A percentile compares a stretch with the other conserved stretches of the same genome.
Conservation (phyloP, 345 rosid species). For the Bruguiera sexangula region DNA sequence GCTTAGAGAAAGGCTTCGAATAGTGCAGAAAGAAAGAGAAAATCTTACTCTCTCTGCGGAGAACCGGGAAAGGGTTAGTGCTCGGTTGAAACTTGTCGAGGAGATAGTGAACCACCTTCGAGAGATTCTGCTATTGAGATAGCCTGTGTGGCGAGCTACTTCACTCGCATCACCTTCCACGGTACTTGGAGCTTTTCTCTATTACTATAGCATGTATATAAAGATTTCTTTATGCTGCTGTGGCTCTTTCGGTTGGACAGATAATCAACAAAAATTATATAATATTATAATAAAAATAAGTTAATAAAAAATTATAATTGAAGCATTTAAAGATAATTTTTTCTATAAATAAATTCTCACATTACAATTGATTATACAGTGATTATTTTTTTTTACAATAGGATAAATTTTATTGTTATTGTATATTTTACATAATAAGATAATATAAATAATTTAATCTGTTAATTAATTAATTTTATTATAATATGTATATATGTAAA, state of each 20-base stretch:
- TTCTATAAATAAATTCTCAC: no score
- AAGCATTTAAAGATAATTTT: no score
- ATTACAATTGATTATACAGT: no score
- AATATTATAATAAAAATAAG: no score
- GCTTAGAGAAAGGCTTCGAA: conserved; percentile 25
- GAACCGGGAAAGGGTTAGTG: conserved; percentile 12
- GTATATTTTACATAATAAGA: no score
- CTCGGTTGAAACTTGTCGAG: conserved; percentile 22
- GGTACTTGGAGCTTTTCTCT: conserved; percentile 21
- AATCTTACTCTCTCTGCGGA: conserved; percentile 16
- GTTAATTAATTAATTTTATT: no score
- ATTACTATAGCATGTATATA: not conserved
- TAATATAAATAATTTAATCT: no score
- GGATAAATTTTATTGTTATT: no score
- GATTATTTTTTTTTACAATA: no score
- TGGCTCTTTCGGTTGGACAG: not conserved
- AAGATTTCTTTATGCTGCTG: not conserved
- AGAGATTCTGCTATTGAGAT: conserved; percentile 15
- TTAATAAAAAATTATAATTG: no score
- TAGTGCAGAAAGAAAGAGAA: conserved; percentile 23
- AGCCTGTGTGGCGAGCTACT: conserved; percentile 30
- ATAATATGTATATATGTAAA: no score
- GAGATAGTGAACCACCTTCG: conserved; percentile 22
- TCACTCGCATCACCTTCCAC: conserved; percentile 38
- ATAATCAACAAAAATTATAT: no score